Conservation (phyloP, 2,329 filamentous ascomycete genomes). For the Aspergillus puulaauensis region DNA sequence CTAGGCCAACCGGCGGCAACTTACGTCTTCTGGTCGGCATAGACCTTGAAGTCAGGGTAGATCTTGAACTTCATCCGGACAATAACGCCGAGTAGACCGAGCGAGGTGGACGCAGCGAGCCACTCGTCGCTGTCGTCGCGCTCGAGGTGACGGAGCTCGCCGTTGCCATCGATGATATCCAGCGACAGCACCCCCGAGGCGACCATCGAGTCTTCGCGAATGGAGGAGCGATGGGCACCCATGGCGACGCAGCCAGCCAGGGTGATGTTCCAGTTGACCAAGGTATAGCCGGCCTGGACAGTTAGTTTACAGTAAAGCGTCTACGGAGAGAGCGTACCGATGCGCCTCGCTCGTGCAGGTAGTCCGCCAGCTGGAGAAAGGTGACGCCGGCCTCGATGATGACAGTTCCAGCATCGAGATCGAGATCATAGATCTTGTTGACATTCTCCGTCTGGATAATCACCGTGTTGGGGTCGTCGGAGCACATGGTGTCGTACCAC, state of each 20-base stretch:
- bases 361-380: conserved; percentile 14
- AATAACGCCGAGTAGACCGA: conserved; percentile 12
- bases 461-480: conserved; percentile 14
- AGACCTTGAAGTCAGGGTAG: conserved; percentile 15
- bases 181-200: conserved; percentile 9
- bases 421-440: conserved; percentile 11
- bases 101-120: conserved; percentile 14
- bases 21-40: conserved; percentile 16
- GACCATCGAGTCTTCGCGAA: conserved; percentile 14
- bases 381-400: conserved; percentile 15
- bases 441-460: conserved; percentile 13
- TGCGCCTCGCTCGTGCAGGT: conserved; percentile 10
- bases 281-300: conserved; percentile 3
- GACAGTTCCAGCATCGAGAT: conserved; percentile 10
- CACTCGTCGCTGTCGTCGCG: conserved; percentile 13
- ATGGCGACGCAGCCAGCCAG: conserved; percentile 14
- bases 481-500: conserved; percentile 18
- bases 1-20: background rate
- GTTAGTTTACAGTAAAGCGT: background rate
- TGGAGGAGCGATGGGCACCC: conserved; percentile 14
- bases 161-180: conserved; percentile 12
- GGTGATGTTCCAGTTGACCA: conserved; percentile 16
- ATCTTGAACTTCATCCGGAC: conserved; percentile 15
- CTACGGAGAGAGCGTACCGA: background rate
- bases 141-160: conserved; percentile 10